Percentiles rank a stretch among this genome's conserved stretches.
Conservation (phyloP, 129 eudicot genomes). For the carrot (Daucus carota) region DNA sequence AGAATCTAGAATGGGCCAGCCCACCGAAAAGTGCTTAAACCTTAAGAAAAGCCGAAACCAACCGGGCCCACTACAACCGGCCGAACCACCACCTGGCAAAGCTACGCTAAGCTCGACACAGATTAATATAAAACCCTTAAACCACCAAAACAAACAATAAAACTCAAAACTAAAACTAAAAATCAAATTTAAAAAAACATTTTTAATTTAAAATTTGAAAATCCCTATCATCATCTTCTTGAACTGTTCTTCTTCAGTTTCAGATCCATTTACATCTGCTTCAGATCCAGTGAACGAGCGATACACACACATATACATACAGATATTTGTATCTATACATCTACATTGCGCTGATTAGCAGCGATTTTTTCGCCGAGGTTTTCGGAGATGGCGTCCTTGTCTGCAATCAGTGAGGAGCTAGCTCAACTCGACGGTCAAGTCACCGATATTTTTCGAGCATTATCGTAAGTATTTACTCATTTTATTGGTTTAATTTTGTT, state of each 20-base stretch:
- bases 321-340: background rate
- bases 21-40: background rate
- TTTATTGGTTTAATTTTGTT: background rate
- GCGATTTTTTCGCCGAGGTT: background rate
- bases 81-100: background rate
- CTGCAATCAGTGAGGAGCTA: constrained; percentile 25
- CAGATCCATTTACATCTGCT: background rate
- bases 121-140: background rate
- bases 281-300: background rate
- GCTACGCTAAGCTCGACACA: background rate
- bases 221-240: background rate
- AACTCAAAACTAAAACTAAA: background rate
- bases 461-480: constrained; percentile 19
- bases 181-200: background rate
- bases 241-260: background rate
- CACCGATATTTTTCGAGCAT: constrained; percentile 24
- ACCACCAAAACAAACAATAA: background rate
- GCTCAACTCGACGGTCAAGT: constrained; percentile 26
- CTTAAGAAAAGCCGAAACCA: background rate
- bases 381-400: constrained; percentile 20
- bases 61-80: background rate
- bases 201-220: background rate
- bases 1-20: background rate
- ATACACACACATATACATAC: background rate
- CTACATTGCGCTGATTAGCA: background rate